Evolutionary conservation across 148 eudicot genomes (phyloP).

Genomic region (Diospyros lotus): DNA sequence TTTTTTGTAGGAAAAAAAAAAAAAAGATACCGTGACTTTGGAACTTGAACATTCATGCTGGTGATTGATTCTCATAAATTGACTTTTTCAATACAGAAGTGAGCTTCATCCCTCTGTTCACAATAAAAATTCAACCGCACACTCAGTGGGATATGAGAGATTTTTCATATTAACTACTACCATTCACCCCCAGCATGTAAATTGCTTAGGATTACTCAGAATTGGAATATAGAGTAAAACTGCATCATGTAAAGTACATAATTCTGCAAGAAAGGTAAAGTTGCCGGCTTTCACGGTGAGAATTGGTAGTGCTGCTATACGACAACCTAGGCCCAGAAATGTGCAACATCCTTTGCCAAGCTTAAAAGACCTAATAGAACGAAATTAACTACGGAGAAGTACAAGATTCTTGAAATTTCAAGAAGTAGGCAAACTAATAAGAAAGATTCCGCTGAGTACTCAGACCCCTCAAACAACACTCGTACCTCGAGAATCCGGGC

Average conservation of each 20-base stretch:
- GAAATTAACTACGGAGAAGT: neutral
- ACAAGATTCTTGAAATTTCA: neutral
- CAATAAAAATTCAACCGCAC: neutral
- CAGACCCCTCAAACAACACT: neutral
- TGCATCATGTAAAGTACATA: no score
- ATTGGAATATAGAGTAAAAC: no score
- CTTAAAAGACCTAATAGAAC: neutral
- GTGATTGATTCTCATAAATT: neutral
- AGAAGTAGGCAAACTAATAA: neutral
- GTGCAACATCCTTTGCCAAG: neutral
- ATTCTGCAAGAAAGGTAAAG: neutral
- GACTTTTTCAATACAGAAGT: neutral
- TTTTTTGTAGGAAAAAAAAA: no score
- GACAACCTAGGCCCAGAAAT: neutral
- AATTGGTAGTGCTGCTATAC: neutral
- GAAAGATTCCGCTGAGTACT: neutral
- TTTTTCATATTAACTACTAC: no score
- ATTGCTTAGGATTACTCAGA: no score
- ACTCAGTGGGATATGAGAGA: neutral
- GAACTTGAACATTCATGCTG: neutral
- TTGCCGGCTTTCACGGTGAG: neutral
- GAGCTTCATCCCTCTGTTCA: neutral
- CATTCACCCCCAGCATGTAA: no score
- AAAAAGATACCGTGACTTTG: neutral
- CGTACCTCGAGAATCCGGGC: constrained; percentile 81